Base-by-base conservation (phyloP, 2,329 filamentous ascomycete genomes). In the Triangularia verruculosa region DNA sequence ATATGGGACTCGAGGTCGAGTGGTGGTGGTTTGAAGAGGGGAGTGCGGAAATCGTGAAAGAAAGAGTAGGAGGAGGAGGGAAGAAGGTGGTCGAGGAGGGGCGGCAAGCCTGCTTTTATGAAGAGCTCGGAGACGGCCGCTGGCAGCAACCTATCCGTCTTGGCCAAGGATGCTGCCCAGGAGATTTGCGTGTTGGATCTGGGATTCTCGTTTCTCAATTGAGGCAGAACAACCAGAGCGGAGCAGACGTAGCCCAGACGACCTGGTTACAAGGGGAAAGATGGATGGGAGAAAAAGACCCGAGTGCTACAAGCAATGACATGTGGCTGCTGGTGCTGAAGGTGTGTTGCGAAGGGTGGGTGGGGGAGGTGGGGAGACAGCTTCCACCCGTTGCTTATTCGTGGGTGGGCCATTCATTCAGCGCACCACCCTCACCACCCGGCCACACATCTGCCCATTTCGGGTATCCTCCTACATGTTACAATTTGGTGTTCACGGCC, bases 61-160 rank as follows among this genome's bases (percentile, higher is more conserved):
- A 71, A 72, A 69, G 68, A 68, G 61, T n/a, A 68, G 69, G 70
- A 69, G 69, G 68, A 67, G 67, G 67, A 65, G 66, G 61, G 64
- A 67, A 71, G 68, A 47, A 70, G 47, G 52, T 63, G 62, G 55
- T 25, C 43, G 70, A 58, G 66, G 63, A 72, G 66, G 72, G 69
- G 75, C 70, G 75, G 73, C 70, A 66, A 69, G 63, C 61, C 64
- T 67, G 72, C 68, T 75, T 77, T 77, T 78, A 77, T 76, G 72
- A 70, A 67, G 69, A 58, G 62, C 61, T 59, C 62, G 63, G 66
- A 59, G 61, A 57, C 57, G 51, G 27, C 59, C 59, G 58, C 61
- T 47, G 62, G 64, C 27, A 61, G 61, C 62, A 51, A 55, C 34
- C 59, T 59, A 53, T 43, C 27, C 4, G 25, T 58, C 59, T 47